Conservation (phyloP, 1,284 basidiomycete species). For the Sphaerobolus stellatus region DNA sequence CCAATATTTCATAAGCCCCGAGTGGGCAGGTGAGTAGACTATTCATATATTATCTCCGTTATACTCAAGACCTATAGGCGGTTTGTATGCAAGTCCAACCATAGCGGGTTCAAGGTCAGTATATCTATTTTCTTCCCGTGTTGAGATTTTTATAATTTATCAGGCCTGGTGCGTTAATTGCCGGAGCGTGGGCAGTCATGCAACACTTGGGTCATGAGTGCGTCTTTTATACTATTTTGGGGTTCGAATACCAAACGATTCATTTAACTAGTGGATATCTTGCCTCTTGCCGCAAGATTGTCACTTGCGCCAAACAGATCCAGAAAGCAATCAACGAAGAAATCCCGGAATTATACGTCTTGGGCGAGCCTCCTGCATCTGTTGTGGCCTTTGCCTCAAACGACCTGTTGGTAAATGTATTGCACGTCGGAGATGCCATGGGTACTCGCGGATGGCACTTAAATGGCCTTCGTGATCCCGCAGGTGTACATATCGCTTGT, state of each 20-base stretch:
- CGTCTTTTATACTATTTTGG: constrained; percentile 23
- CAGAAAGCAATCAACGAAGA: constrained; percentile 61
- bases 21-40: constrained; percentile 63
- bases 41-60: neutral
- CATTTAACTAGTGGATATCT: constrained; percentile 73
- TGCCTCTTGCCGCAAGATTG: constrained; percentile 83
- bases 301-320: constrained; percentile 70
- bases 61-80: constrained; percentile 41
- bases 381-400: constrained; percentile 86
- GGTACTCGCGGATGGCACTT: constrained; percentile 85
- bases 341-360: constrained; percentile 78
- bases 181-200: constrained; percentile 96
- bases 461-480: constrained; percentile 77
- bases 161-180: constrained; percentile 89
- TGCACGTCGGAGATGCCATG: constrained; percentile 92
- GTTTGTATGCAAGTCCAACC: constrained; percentile 81
- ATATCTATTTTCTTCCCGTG: constrained; percentile 15
- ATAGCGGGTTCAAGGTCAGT: constrained; percentile 84
- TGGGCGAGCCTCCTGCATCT: constrained; percentile 88
- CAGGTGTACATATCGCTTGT: constrained; percentile 91
- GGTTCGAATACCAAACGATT: neutral
- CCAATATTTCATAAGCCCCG: constrained; percentile 83
- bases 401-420: constrained; percentile 60
- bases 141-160: constrained; percentile 20
- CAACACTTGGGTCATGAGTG: constrained; percentile 86